Conservation (phyloP, 1,139 yeast genomes). For the Suhomyces chickasaworum region DNA sequence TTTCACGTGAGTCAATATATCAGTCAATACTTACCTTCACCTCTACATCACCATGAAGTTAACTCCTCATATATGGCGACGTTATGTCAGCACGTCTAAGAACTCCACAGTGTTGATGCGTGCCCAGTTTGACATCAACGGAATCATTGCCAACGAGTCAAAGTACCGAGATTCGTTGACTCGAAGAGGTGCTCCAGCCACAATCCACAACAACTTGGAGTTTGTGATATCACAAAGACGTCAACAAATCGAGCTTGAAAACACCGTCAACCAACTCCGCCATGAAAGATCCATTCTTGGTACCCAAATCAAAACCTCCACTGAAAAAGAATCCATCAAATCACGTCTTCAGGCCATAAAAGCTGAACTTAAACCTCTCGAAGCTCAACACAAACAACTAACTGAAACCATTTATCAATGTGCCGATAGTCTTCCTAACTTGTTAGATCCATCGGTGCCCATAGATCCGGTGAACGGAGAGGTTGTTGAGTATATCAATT, state of each 20-base stretch:
- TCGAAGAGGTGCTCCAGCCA: conserved; percentile 43
- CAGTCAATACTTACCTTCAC: too few species aligned
- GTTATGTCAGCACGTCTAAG: conserved; percentile 17
- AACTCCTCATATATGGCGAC: conserved; percentile 7
- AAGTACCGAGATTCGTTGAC: conserved; percentile 47
- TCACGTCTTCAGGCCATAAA: conserved; percentile 39
- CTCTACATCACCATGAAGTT: background rate
- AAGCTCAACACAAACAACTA: conserved; percentile 30
- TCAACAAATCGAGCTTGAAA: conserved; percentile 24
- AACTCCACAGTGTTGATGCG: conserved; percentile 30
- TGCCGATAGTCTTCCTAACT: conserved; percentile 69
- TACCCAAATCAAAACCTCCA: conserved; percentile 21
- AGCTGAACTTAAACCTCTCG: conserved; percentile 34
- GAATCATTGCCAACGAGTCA: conserved; percentile 41
- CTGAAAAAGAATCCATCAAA: conserved; percentile 24
- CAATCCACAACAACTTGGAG: conserved; percentile 32
- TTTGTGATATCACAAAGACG: conserved; percentile 31
- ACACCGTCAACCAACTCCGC: conserved; percentile 30
- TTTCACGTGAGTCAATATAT: background rate
- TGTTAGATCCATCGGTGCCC: conserved; percentile 55
- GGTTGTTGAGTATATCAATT: conserved; percentile 54
- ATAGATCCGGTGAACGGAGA: conserved; percentile 40
- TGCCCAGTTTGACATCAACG: conserved; percentile 54
- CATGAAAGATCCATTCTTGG: conserved; percentile 34
- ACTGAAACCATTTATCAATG: conserved; percentile 33